A percentile compares a stretch with the other conserved stretches of the same genome.
Evolutionary conservation across 257 asterid species (phyloP).

Genomic region (Catharanthus roseus): DNA sequence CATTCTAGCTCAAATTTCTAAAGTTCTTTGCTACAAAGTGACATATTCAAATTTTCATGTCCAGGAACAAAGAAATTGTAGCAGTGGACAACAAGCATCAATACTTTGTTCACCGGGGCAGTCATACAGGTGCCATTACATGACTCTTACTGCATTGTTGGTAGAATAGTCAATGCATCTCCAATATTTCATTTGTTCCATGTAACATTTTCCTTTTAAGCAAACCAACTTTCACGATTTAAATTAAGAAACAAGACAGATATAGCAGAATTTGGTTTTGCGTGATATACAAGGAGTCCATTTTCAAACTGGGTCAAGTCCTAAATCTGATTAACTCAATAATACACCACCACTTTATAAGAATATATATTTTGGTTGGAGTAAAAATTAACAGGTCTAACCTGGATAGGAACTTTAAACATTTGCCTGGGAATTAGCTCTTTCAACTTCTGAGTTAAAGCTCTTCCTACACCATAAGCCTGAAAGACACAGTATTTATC

Average conservation of each 20-base stretch:
- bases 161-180: no score
- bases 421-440: conserved; percentile 96
- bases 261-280: neutral
- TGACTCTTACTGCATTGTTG: neutral
- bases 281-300: neutral
- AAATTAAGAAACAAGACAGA: no score
- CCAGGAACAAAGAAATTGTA: no score
- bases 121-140: neutral
- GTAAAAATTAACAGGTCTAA: conserved; percentile 19
- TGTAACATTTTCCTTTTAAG: neutral
- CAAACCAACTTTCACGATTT: neutral
- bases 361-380: neutral
- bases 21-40: no score
- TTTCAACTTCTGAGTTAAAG: conserved; percentile 92
- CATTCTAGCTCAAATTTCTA: no score
- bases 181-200: neutral
- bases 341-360: neutral
- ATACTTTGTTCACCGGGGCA: neutral
- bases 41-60: neutral
- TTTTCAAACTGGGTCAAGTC: neutral
- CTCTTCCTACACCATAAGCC: conserved; percentile 97
- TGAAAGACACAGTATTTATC: conserved; percentile 22
- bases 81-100: neutral
- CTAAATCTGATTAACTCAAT: neutral
- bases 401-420: conserved; percentile 99